phyloP scores from a whole-genome alignment of 1,139 yeast genomes.

The Saccharomycopsis crataegensis region DNA sequence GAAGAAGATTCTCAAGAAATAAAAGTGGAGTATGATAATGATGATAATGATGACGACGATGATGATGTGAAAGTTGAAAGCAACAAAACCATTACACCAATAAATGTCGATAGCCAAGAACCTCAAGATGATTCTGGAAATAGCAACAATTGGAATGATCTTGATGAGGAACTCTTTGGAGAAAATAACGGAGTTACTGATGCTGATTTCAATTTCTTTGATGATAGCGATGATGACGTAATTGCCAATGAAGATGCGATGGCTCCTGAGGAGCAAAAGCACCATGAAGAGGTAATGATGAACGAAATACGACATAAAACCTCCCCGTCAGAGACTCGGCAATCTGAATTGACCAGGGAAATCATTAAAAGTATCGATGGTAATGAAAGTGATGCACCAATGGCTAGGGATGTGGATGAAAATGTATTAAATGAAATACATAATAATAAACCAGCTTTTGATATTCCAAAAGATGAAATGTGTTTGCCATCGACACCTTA shows the following conservation, averaged over 20 bases:
- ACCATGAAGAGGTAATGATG: background rate
- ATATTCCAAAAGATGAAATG: conserved; percentile 55
- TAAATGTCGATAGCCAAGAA: background rate
- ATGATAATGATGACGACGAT: no score
- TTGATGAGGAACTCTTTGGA: conserved; percentile 37
- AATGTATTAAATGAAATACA: background rate
- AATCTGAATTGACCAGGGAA: no score
- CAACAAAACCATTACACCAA: no score
- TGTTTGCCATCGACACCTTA: conserved; percentile 35
- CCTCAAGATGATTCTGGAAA: background rate
- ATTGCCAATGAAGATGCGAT: background rate
- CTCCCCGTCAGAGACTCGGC: background rate
- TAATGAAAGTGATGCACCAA: background rate
- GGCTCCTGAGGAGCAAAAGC: background rate
- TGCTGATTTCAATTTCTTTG: conserved; percentile 37
- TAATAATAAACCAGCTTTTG: conserved; percentile 26
- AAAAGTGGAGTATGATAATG: no score
- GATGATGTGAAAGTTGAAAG: no score
- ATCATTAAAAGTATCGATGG: background rate
- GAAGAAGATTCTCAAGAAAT: background rate
- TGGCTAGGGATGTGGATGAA: background rate
- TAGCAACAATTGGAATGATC: conserved; percentile 30
- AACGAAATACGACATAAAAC: background rate
- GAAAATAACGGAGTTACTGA: conserved; percentile 33
- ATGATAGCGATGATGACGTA: conserved; percentile 22